These are phyloP conservation scores for Calophaca sinica DNA, from an alignment of 306 rosid genomes.

Conservation along the genomic window DNA sequence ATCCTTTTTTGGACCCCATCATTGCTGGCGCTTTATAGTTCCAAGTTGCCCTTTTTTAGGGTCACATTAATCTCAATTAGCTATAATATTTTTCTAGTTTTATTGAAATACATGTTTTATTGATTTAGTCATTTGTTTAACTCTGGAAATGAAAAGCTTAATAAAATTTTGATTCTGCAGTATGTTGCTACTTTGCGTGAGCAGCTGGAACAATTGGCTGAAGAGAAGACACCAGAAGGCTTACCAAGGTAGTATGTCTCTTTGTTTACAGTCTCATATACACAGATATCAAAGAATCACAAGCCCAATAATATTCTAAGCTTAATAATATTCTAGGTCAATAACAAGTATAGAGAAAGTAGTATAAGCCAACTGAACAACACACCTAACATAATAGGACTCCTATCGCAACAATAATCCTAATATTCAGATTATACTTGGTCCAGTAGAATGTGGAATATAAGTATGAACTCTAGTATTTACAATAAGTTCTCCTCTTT, in stretches of 20 bases:
- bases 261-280: constrained; percentile 32
- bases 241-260: constrained; percentile 66
- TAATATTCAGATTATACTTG: constrained; percentile 19
- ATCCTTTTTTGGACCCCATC: neutral
- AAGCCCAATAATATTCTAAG: neutral
- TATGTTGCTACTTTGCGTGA: constrained; percentile 89
- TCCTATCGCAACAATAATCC: neutral
- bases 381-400: constrained; percentile 3
- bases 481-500: neutral
- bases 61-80: constrained; percentile 13
- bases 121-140: constrained; percentile 25
- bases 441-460: constrained; percentile 9
- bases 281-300: constrained; percentile 2
- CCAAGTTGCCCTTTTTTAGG: constrained; percentile 12
- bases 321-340: constrained; percentile 21
- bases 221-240: constrained; percentile 82
- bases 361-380: constrained; percentile 21
- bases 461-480: constrained; percentile 4
- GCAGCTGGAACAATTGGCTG: constrained; percentile 82
- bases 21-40: neutral
- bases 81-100: constrained; percentile 29
- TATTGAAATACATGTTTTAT: neutral
- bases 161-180: constrained; percentile 55
- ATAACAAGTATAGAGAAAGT: constrained; percentile 2
- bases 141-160: constrained; percentile 11